Evolutionary conservation across 805 yeast species (phyloP).

Genomic region (Wickerhamomyces tratensis): DNA sequence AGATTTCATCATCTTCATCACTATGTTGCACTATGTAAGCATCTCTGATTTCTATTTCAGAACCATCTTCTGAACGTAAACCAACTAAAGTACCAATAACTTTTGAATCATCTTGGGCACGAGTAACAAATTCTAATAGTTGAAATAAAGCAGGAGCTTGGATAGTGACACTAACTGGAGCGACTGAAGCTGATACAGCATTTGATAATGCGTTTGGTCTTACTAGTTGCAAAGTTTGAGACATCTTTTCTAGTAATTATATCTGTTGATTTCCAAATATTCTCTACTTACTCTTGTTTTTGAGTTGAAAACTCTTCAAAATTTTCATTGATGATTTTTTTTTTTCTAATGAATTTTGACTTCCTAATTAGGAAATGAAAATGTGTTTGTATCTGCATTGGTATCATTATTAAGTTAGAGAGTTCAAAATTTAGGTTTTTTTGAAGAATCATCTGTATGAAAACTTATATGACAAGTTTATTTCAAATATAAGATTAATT

Average conservation of each 20-base stretch:
- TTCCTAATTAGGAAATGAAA: not conserved
- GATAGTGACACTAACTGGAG: constrained; percentile 44
- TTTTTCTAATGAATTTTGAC: not conserved
- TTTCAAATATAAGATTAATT: no score
- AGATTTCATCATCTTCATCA: constrained; percentile 66
- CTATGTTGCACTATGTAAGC: constrained; percentile 76
- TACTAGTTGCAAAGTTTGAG: constrained; percentile 15
- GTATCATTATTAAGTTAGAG: no score
- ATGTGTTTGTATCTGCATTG: not conserved
- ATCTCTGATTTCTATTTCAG: constrained; percentile 60
- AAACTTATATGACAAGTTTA: no score
- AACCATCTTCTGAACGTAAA: constrained; percentile 73
- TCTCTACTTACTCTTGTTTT: no score
- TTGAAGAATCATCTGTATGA: no score
- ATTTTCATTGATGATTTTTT: not conserved
- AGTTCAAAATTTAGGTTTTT: no score
- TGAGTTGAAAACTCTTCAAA: not conserved
- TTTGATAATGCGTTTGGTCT: constrained; percentile 17
- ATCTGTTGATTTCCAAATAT: not conserved
- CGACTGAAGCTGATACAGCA: constrained; percentile 17
- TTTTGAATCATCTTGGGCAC: constrained; percentile 48
- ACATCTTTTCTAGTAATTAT: constrained; percentile 6
- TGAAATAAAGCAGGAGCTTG: constrained; percentile 68
- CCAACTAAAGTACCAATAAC: constrained; percentile 81
- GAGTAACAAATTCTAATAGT: constrained; percentile 60